Base-by-base conservation (phyloP, 768 basidiomycete genomes). In the Candolleomyces efflorescens region DNA sequence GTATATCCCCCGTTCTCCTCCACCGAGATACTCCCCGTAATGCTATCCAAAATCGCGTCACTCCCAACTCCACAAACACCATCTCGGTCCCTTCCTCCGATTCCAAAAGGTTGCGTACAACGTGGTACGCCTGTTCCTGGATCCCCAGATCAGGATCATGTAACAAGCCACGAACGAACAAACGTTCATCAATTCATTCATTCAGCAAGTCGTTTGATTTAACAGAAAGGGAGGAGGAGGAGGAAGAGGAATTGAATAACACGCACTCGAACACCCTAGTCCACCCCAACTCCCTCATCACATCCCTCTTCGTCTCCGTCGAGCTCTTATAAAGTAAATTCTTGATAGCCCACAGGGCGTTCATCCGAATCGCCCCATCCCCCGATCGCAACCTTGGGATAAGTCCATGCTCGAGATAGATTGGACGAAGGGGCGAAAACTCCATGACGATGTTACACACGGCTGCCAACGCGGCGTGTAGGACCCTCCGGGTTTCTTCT, bases 371-470 rank as follows among this genome's bases (percentile, higher is more conserved):
- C 0, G 78, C 76, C 7, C 79, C 75, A 59, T 91, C 85, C 0
- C 75, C 74, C 7, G 69, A 65, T 15, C 75, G 75, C 24, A 73
- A 69, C 1, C 94, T 72, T 50, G 81, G 74, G 27, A 86, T 80
- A 9, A 95, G 74, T 0, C 87, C 89, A 57, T 88, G 77, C 32
- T 85, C 82, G 13, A 94, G 71, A 57, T 90, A 80, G 7, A 78
- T 78, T 54, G 77, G 72, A 60, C 86, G 76, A 61, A 94, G 67
- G 7, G 93, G 92, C 12, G 92, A 93, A 70, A 92, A 94, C 53
- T 92, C 90, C 53, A 85, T 87, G 7, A 95, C 83, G 45, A 95
- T 79, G 68, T 97, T 96, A 71, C 92, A 92, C 3, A 95, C 79
- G 4, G 85, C 87, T 0, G 85, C 79, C 1, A 91, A 71, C 0